Conservation (phyloP, 2,329 filamentous ascomycete genomes). For the Cladophialophora carrionii region DNA sequence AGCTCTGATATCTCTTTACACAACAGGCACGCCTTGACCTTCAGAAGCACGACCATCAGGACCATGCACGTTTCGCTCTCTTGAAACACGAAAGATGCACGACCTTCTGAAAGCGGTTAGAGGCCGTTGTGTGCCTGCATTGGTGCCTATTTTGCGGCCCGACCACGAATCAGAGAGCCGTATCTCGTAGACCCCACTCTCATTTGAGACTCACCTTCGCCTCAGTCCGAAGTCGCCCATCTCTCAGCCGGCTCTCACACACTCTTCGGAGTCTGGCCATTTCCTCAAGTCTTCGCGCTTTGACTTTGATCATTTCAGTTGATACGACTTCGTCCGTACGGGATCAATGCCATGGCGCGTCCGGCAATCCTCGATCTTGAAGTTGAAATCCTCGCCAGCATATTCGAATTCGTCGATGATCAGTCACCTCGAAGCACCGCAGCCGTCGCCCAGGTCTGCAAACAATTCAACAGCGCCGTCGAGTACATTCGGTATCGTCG, state of each 20-base stretch:
- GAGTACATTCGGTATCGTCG: constrained; percentile 26
- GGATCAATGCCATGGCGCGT: neutral
- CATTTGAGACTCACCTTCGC: neutral
- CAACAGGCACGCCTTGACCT: neutral
- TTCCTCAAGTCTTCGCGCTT: neutral
- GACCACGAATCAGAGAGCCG: neutral
- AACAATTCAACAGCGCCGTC: constrained; percentile 23
- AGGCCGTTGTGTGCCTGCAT: neutral
- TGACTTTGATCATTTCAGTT: neutral
- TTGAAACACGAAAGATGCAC: neutral
- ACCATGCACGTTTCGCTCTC: neutral
- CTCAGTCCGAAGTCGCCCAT: neutral
- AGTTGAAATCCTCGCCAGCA: constrained; percentile 27
- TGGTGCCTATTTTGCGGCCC: neutral
- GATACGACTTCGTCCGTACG: neutral
- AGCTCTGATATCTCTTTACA: neutral
- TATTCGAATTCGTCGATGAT: constrained; percentile 26
- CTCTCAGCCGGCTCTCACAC: neutral
- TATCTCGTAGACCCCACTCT: neutral
- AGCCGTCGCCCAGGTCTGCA: constrained; percentile 26
- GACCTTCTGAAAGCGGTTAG: neutral
- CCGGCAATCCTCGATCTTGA: constrained; percentile 24
- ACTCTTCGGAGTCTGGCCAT: neutral
- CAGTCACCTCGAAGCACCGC: constrained; percentile 24
- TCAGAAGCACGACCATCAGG: neutral